Percentiles rank a stretch among this genome's conserved stretches.
Conservation (phyloP, 2,329 filamentous ascomycete genomes). For the Xylariaceae sp. region DNA sequence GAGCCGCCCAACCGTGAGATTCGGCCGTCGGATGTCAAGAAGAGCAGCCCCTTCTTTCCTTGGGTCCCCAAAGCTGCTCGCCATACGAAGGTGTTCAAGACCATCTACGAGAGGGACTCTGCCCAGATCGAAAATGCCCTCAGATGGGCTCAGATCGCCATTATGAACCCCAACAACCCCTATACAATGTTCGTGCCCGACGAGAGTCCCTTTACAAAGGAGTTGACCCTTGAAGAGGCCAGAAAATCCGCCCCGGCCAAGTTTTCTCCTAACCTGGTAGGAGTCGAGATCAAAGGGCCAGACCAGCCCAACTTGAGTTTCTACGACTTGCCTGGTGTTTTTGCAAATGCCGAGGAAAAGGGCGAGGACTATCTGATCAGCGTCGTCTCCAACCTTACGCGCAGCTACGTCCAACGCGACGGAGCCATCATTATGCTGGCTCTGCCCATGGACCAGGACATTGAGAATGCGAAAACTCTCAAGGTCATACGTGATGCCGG, state of each 20-base stretch:
- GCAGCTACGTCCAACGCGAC: conserved; percentile 56
- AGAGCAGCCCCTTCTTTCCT: conserved; percentile 48
- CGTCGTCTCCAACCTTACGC: conserved; percentile 62
- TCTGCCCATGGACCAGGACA: conserved; percentile 66
- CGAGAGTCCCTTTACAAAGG: conserved; percentile 27
- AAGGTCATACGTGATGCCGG: conserved; percentile 48
- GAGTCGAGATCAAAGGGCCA: conserved; percentile 63
- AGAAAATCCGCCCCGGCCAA: conserved; percentile 45
- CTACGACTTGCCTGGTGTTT: conserved; percentile 75
- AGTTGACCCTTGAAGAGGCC: conserved; percentile 26
- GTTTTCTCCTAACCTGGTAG: conserved; percentile 74
- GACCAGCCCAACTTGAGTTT: conserved; percentile 65
- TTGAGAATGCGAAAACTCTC: conserved; percentile 63
- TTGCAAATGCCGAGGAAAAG: conserved; percentile 55
- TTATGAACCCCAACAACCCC: conserved; percentile 55
- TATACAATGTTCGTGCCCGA: conserved; percentile 45
- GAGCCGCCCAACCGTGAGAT: conserved; percentile 29
- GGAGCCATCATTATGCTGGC: conserved; percentile 71
- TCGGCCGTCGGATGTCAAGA: conserved; percentile 35
- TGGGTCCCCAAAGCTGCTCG: conserved; percentile 45
- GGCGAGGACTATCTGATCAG: conserved; percentile 58
- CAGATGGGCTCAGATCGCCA: conserved; percentile 65
- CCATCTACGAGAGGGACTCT: conserved; percentile 44
- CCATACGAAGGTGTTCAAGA: conserved; percentile 51
- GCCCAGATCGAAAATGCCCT: conserved; percentile 56